Base-by-base conservation (phyloP, 352 stramenopile genomes). In the Pythium sukuiense region DNA sequence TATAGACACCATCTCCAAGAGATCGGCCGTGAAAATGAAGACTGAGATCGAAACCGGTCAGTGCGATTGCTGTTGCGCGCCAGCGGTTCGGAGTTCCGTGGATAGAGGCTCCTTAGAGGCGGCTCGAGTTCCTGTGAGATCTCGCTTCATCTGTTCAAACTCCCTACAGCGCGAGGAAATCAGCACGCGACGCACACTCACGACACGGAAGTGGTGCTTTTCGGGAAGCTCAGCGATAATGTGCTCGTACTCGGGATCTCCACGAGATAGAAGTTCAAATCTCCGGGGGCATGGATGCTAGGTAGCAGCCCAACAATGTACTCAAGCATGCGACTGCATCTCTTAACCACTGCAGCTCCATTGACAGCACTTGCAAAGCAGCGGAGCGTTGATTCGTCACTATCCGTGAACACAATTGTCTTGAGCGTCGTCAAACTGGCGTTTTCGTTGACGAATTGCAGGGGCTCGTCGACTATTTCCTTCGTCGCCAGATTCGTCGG, bases 391-490 rank as follows among this genome's bases (percentile, higher is more conserved):
- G 69, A 64, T 24, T 73, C 61, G 53, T 81, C 76, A 67, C 73
- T 73, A 64, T 84, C 79, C 73, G 81, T 79, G 2, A 84, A 53
- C 30, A 68, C 59, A 48, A 84, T 79, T 6, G 30, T n/a, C 7
- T 55, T 41, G n/a, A 84, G 8, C 18, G 60, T 69, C 6, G 50
- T 63, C 1, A 20, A 30, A 7, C 16, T 53, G 14, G 41, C 43
- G 27, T 61, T 43, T 8, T 52, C 61, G 32, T 56, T 27, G 16
- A 53, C 66, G 29, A 69, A 74, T 9, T 48, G 61, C 12, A 33
- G 53, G 26, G 54, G 66, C 20, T 72, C 73, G 12, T 16, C 29
- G 14, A 81, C 68, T 26, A 81, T 79, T 41, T 77, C 73, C 27
- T 33, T 45, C 0, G 65, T 65, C 14, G 63, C 71, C 9, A 70